Percentiles rank a stretch among this genome's conserved stretches.
Evolutionary conservation across 441 rosid species (phyloP).

Genomic region (Sinapis alba): DNA sequence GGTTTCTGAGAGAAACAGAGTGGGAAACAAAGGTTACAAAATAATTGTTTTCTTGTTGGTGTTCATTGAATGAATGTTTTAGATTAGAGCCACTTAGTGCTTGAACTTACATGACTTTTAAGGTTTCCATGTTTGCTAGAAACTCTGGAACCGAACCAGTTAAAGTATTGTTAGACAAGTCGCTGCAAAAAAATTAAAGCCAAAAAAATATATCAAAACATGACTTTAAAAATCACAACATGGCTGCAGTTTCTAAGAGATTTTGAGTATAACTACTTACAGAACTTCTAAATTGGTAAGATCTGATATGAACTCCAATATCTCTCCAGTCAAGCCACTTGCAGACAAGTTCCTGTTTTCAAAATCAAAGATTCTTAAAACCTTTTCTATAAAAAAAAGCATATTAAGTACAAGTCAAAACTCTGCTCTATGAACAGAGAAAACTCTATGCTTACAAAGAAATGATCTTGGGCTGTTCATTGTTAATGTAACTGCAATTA

Average conservation of each 20-base stretch:
- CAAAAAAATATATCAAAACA: neutral
- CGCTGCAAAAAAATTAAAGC: slow-evolving; percentile 38
- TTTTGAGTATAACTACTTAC: slow-evolving; percentile 39
- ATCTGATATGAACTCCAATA: slow-evolving; percentile 37
- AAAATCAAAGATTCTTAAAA: slow-evolving; percentile 2
- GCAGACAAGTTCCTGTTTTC: slow-evolving; percentile 44
- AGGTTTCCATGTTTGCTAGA: slow-evolving; percentile 43
- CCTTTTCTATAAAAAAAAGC: neutral
- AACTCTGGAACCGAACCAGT: slow-evolving; percentile 54
- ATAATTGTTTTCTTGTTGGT: neutral
- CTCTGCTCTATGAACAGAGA: neutral
- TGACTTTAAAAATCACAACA: neutral
- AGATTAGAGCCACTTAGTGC: neutral
- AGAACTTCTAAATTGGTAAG: slow-evolving; percentile 41
- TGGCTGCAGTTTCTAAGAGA: neutral
- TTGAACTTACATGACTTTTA: slow-evolving; percentile 51
- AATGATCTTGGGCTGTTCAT: slow-evolving; percentile 42
- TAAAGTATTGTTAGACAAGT: slow-evolving; percentile 60
- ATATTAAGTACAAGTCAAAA: too few species aligned
- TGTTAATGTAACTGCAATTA: slow-evolving; percentile 34
- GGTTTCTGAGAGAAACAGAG: slow-evolving; percentile 41
- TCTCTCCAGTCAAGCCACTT: slow-evolving; percentile 45
- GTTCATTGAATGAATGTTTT: neutral
- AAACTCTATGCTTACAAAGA: slow-evolving; percentile 47
- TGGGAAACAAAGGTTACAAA: neutral